A percentile compares a stretch with the other conserved stretches of the same genome.
phyloP scores from a whole-genome alignment of 305 asterid genomes.

The Rubia peregrina region DNA sequence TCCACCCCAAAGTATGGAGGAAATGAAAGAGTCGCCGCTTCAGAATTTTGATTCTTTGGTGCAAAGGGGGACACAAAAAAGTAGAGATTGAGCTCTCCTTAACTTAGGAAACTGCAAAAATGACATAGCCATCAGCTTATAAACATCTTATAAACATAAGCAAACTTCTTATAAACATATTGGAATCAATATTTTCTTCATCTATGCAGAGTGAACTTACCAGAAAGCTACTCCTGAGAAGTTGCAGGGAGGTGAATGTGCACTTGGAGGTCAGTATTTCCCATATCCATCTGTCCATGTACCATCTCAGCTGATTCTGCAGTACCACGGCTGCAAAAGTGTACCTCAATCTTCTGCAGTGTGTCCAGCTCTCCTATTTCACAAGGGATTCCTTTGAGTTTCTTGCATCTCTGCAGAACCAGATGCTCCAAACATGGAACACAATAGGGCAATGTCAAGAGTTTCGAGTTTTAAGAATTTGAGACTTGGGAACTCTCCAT shows the following conservation, averaged over 20 bases:
- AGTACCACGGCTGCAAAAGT: not conserved
- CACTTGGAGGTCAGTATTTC: not conserved
- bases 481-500: not conserved
- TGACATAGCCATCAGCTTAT: not conserved
- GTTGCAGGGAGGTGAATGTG: not conserved
- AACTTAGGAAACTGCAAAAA: too few relatives aligned
- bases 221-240: not conserved
- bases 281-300: conserved; percentile 1
- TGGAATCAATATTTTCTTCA: too few relatives aligned
- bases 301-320: not conserved
- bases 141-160: not conserved
- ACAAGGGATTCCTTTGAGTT: not conserved
- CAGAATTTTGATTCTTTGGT: too few relatives aligned
- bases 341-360: conserved; percentile 4
- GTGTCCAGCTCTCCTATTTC: not conserved
- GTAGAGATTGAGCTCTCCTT: too few relatives aligned
- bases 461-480: not conserved
- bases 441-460: not conserved
- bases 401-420: not conserved
- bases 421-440: not conserved
- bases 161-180: not conserved
- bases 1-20: too few relatives aligned
- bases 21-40: too few relatives aligned
- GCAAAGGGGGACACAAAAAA: too few relatives aligned
- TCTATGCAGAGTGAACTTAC: not conserved